These are phyloP conservation scores for Lachnum nothofagi DNA, from an alignment of 2,329 filamentous ascomycete genomes.

Conservation along the genomic window DNA sequence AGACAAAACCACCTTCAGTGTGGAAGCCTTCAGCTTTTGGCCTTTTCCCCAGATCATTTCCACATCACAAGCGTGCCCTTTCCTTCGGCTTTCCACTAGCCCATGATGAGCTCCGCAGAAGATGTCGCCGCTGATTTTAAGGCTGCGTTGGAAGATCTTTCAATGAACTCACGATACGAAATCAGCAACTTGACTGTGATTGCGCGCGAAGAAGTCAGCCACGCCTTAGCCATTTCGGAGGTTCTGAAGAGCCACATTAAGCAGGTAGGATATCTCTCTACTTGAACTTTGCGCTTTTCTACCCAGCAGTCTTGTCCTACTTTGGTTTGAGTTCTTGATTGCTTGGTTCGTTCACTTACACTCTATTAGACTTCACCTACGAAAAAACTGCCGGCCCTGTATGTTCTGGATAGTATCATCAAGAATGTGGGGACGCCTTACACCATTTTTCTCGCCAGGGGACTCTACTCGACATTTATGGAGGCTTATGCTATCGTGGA, in stretches of 20 bases:
- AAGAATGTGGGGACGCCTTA: conserved; percentile 99
- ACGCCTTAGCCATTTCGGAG: conserved; percentile 87
- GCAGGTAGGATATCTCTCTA: conserved; percentile 60
- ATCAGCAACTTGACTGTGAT: conserved; percentile 97
- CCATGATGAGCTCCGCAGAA: conserved; percentile 62
- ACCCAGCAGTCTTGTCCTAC: conserved; percentile 13
- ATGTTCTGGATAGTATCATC: conserved; percentile 95
- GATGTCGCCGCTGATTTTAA: conserved; percentile 95
- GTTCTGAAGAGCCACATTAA: conserved; percentile 90
- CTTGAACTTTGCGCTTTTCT: conserved; percentile 26
- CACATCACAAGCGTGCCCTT: conserved; percentile 18
- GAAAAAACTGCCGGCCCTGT: conserved; percentile 91
- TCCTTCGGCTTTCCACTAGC: conserved; percentile 26
- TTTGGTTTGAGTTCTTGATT: conserved; percentile 20
- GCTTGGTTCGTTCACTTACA: conserved; percentile 23
- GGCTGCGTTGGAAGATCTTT: conserved; percentile 85
- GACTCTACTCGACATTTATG: conserved; percentile 93
- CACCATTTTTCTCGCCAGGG: conserved; percentile 87
- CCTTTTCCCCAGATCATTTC: conserved; percentile 19
- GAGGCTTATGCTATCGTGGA: conserved; percentile 90
- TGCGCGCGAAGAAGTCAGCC: conserved; percentile 93
- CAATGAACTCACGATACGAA: conserved; percentile 85
- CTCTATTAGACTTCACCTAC: conserved; percentile 67
- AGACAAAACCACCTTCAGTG: conserved; percentile 26
- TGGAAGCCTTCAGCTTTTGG: conserved; percentile 21